Conservation (phyloP, 306 rosid genomes). For the Sesbania bispinosa region DNA sequence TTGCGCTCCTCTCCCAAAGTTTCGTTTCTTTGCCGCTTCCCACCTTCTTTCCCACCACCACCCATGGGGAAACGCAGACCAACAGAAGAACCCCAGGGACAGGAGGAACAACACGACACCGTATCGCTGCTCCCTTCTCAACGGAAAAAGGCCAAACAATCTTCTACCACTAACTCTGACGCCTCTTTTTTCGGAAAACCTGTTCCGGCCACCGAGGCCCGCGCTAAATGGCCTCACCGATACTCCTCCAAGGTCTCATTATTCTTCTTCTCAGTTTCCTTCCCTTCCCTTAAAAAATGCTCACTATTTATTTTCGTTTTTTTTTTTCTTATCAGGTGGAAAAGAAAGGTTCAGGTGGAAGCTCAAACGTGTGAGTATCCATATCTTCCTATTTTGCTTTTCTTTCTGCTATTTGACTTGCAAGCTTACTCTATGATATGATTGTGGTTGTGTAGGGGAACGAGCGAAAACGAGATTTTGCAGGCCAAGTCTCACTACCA, state of each 20-base stretch:
- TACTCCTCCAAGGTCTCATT: slow-evolving; percentile 8
- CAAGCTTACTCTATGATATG: too few relatives aligned
- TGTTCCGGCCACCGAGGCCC: slow-evolving; percentile 18
- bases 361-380: slow-evolving; percentile 16
- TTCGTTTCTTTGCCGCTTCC: neutral
- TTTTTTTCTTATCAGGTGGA: neutral
- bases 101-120: neutral
- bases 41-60: neutral
- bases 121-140: slow-evolving; percentile 16
- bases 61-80: slow-evolving; percentile 11
- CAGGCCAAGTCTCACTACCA: slow-evolving; percentile 18
- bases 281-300: neutral
- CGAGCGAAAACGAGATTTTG: neutral
- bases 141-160: slow-evolving; percentile 13
- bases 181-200: slow-evolving; percentile 32
- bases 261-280: neutral
- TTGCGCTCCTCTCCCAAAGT: neutral
- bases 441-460: neutral
- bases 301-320: neutral
- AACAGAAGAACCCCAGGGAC: too few relatives aligned
- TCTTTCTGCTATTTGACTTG: too few relatives aligned
- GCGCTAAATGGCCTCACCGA: slow-evolving; percentile 31
- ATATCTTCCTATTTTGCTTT: neutral
- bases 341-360: neutral
- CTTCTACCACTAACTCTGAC: neutral